These are phyloP conservation scores for Dryas octopetala DNA, from an alignment of 306 rosid genomes.

Conservation along the genomic window DNA sequence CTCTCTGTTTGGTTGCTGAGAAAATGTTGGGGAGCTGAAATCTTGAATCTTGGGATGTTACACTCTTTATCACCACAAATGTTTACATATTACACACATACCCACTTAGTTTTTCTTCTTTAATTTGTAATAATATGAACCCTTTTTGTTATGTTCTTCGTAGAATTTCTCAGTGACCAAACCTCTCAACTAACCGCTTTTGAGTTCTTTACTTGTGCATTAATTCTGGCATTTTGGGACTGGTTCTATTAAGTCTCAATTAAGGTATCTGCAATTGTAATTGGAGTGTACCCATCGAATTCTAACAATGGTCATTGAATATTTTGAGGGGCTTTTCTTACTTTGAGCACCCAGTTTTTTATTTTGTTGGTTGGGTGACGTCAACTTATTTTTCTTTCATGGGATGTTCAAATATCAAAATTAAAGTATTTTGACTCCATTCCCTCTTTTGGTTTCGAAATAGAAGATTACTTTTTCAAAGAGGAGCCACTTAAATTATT, in stretches of 20 bases:
- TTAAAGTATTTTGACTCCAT: background rate
- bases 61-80: background rate
- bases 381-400: background rate
- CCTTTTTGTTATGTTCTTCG: background rate
- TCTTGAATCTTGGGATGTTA: conserved; percentile 13
- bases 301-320: background rate
- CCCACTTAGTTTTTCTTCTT: background rate
- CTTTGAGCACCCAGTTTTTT: background rate
- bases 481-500: background rate
- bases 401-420: background rate
- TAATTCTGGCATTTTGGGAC: background rate
- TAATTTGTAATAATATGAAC: background rate
- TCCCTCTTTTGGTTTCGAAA: background rate
- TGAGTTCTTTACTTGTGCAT: background rate
- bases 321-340: background rate
- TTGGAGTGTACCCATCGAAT: background rate
- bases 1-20: background rate
- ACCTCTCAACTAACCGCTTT: background rate
- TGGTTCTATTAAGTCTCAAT: background rate
- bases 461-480: background rate
- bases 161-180: background rate
- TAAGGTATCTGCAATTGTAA: background rate
- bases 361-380: background rate
- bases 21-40: conserved; percentile 13
- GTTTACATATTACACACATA: background rate